Percentiles rank a stretch among this genome's conserved stretches.
Evolutionary conservation across 164 flowering plant species (phyloP).

Genomic region (Akebia trifoliata): DNA sequence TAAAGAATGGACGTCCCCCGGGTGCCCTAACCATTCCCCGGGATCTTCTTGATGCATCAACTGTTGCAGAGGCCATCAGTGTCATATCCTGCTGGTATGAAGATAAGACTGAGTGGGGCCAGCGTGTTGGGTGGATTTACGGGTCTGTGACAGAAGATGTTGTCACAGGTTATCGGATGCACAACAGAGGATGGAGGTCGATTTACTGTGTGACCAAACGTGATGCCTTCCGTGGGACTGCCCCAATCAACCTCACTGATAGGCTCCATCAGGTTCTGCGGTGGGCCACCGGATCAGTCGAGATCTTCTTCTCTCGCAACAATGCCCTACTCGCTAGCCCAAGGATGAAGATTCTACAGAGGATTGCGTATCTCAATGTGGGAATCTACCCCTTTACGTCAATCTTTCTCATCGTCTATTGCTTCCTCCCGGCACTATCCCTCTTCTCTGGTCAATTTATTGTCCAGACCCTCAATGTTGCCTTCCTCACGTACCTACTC

Average conservation of each 20-base stretch:
- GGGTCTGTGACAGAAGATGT: slow-evolving; percentile 90
- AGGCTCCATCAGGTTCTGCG: slow-evolving; percentile 86
- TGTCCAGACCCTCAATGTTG: slow-evolving; percentile 51
- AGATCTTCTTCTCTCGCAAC: slow-evolving; percentile 82
- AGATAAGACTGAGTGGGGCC: slow-evolving; percentile 87
- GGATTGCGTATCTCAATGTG: slow-evolving; percentile 68
- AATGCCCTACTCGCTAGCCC: slow-evolving; percentile 62
- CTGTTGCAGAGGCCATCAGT: slow-evolving; percentile 70
- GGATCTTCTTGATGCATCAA: slow-evolving; percentile 70
- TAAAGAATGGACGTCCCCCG: slow-evolving; percentile 69
- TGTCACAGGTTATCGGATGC: slow-evolving; percentile 84
- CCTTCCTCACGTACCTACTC: slow-evolving; percentile 69
- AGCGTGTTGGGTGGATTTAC: slow-evolving; percentile 75
- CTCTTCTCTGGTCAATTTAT: slow-evolving; percentile 81
- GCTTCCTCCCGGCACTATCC: slow-evolving; percentile 80
- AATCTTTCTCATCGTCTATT: slow-evolving; percentile 69
- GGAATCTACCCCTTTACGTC: slow-evolving; percentile 86
- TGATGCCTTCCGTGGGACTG: slow-evolving; percentile 83
- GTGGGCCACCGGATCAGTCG: slow-evolving; percentile 91
- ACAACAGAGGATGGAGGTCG: slow-evolving; percentile 77
- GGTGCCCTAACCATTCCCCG: slow-evolving; percentile 71
- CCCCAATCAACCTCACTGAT: slow-evolving; percentile 83
- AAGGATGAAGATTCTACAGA: slow-evolving; percentile 57
- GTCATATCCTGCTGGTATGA: slow-evolving; percentile 81
- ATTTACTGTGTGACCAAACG: slow-evolving; percentile 75